Base-by-base conservation (phyloP, 2,329 filamentous ascomycete species). In the Raffaelea albimanens region DNA sequence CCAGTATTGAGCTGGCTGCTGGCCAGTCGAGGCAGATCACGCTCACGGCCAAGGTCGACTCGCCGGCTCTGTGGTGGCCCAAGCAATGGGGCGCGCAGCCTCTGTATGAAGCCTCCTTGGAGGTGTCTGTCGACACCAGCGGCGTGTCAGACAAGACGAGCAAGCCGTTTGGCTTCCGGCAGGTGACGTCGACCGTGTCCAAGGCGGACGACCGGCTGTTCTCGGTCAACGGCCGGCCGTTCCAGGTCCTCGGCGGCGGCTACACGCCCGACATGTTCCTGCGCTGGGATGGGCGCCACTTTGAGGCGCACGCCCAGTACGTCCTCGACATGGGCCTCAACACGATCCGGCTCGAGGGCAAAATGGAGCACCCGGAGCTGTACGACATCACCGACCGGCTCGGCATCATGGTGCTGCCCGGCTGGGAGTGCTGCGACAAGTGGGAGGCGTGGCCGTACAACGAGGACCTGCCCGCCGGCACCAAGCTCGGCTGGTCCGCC, bases 401-500 rank as follows among this genome's bases (percentile, higher is more conserved):
- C 55, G 80, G 80, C 0, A 55, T 83, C 33, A 80, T 83, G 76
- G 60, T 83, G 0, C 63, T 83, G 34, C 65, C 77, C 0, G 80
- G 80, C 0, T 83, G 78, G 78, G 78, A 82, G 51, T 83, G 80
- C 59, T 83, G 80, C 57, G 75, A 82, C 54, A 83, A 83, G 57
- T 83, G 80, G 80, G 80, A 83, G 56, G 74, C 71, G 0, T 83
- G 78, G 78, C 59, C 56, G 43, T 80, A 82, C 58, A 82, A 82
- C 53, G 58, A 73, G 13, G 72, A 83, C 43, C 53, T 73, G 7
- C 51, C 61, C 8, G 14, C 5, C 14, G 34, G 18, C 59, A 66
- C 42, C 61, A 54, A 61, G 2, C 56, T 60, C 0, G 39, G 59
- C 7, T 83, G 78, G 76, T 61, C 58, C 1, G 67, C 73, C 0